Conservation (phyloP, 768 basidiomycete genomes). For the Hebeloma cylindrosporum region DNA sequence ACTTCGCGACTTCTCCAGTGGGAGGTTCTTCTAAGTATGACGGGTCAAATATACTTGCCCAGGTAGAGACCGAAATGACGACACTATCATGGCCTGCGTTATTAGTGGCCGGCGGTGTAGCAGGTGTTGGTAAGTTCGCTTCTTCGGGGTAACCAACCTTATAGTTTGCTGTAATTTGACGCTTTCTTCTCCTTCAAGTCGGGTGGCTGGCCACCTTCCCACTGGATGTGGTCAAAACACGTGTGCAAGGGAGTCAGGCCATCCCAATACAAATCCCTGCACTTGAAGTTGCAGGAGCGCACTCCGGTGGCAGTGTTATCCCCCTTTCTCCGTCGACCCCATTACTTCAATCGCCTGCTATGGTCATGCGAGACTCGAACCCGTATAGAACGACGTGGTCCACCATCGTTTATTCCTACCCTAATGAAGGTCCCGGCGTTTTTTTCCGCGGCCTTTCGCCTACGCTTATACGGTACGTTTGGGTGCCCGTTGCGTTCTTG, state of each 20-base stretch:
- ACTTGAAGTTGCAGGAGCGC: neutral
- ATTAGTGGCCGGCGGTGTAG: slow-evolving; percentile 72
- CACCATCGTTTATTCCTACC: slow-evolving; percentile 60
- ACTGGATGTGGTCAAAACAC: slow-evolving; percentile 87
- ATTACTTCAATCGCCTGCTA: slow-evolving; percentile 11
- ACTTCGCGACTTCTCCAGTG: slow-evolving; percentile 39
- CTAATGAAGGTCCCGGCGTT: slow-evolving; percentile 61
- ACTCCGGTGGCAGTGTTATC: neutral
- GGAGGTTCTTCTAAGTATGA: slow-evolving; percentile 19
- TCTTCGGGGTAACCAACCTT: neutral
- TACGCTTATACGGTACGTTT: slow-evolving; percentile 76
- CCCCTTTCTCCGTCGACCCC: slow-evolving; percentile 11
- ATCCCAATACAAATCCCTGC: slow-evolving; percentile 8
- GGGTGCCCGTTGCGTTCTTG: neutral
- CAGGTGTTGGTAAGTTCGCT: slow-evolving; percentile 52
- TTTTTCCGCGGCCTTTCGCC: slow-evolving; percentile 80
- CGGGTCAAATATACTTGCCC: slow-evolving; percentile 40
- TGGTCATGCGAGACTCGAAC: slow-evolving; percentile 28
- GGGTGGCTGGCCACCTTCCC: slow-evolving; percentile 87
- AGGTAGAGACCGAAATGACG: slow-evolving; percentile 40
- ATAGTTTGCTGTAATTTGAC: neutral
- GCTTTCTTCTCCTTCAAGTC: slow-evolving; percentile 28
- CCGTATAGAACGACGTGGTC: slow-evolving; percentile 61
- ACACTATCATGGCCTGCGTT: slow-evolving; percentile 52
- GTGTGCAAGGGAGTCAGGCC: slow-evolving; percentile 62